Percentiles rank a stretch among this genome's conserved stretches.
Conservation (phyloP, 73 alveolate species). For the Tetrahymena thermophila region DNA sequence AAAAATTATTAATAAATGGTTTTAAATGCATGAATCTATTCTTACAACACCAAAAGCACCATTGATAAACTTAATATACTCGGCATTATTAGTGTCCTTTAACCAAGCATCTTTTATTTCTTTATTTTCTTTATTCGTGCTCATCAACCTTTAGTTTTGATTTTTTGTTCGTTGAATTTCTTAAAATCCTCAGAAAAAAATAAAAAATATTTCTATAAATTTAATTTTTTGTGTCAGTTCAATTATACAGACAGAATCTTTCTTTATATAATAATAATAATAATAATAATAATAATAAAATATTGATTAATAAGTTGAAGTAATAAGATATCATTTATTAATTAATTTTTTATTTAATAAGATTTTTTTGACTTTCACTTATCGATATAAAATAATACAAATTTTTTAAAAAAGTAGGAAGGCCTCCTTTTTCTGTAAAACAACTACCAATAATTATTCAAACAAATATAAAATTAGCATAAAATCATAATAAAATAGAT, state of each 20-base stretch:
- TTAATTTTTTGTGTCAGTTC: background rate
- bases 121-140: background rate
- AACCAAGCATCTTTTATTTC: background rate
- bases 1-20: too few species aligned
- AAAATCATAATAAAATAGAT: too few species aligned
- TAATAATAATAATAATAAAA: background rate
- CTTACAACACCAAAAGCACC: background rate
- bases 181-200: background rate
- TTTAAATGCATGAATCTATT: too few species aligned
- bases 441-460: background rate
- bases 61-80: too few species aligned
- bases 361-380: background rate
- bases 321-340: background rate
- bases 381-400: background rate
- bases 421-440: background rate
- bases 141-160: background rate
- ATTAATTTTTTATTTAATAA: background rate
- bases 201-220: background rate
- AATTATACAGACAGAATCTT: background rate
- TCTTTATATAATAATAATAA: background rate
- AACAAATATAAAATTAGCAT: background rate
- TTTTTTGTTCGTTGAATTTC: background rate
- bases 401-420: too few species aligned
- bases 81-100: background rate
- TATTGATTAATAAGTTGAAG: background rate